Evolutionary conservation across 176 grass and related monocot genomes (phyloP).

Genomic region (Zea mays): Zm-B73-REFERENCE-NAM-5.0 NC_050099.1:73817501-73818000

Average conservation of each 20-base stretch:
- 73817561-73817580: too few species aligned
- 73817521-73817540: too few species aligned
- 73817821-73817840: constrained; percentile 50
- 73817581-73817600: too few species aligned
- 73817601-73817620: too few species aligned
- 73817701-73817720: constrained; percentile 66
- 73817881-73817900: constrained; percentile 68
- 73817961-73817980: constrained; percentile 50
- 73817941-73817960: constrained; percentile 72
- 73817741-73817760: constrained; percentile 69
- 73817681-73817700: not conserved
- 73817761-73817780: constrained; percentile 72
- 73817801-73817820: constrained; percentile 93
- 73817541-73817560: too few species aligned
- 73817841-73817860: constrained; percentile 60
- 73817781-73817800: constrained; percentile 80
- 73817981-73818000: constrained; percentile 57
- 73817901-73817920: constrained; percentile 87
- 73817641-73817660: too few species aligned
- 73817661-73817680: too few species aligned
- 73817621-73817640: too few species aligned
- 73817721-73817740: constrained; percentile 69
- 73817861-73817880: constrained; percentile 47
- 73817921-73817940: constrained; percentile 60
- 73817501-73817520: too few species aligned